Percentiles rank a stretch among this genome's conserved stretches.
These are phyloP conservation scores for Phymatotrichopsis omnivora DNA, from an alignment of 2,329 filamentous ascomycete species.

Conservation along the genomic window DNA sequence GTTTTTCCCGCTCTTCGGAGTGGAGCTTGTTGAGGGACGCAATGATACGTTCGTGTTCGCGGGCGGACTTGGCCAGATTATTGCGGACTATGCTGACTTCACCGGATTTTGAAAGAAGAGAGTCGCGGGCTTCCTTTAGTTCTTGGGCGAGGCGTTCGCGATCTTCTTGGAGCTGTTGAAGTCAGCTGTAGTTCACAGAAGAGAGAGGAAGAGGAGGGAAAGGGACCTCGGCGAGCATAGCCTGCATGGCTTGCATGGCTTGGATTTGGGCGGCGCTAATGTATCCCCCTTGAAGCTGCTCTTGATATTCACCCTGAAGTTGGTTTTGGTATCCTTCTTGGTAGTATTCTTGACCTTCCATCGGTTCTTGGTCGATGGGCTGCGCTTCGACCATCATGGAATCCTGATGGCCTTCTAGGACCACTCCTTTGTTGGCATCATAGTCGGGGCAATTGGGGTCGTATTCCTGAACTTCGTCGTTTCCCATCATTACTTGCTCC, in stretches of 20 bases:
- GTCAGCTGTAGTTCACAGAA: slow-evolving; percentile 2
- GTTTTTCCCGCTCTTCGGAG: slow-evolving; percentile 52
- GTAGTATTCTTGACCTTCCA: too few relatives aligned
- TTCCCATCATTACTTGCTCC: too few relatives aligned
- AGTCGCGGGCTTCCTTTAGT: slow-evolving; percentile 44
- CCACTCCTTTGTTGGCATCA: too few relatives aligned
- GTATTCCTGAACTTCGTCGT: too few relatives aligned
- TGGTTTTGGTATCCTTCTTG: not conserved
- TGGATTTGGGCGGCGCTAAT: not conserved
- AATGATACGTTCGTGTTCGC: slow-evolving; percentile 54
- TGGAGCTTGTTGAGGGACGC: slow-evolving; percentile 52
- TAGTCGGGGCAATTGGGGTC: too few relatives aligned
- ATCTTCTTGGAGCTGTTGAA: slow-evolving; percentile 23
- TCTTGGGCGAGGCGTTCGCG: slow-evolving; percentile 39
- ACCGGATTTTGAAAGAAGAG: slow-evolving; percentile 55
- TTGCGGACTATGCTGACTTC: slow-evolving; percentile 66
- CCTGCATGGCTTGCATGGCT: not conserved
- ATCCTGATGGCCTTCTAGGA: too few relatives aligned
- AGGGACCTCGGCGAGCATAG: too few relatives aligned
- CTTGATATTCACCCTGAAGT: not conserved
- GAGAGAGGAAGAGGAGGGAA: slow-evolving; percentile 10
- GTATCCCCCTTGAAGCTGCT: not conserved
- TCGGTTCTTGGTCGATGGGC: too few relatives aligned
- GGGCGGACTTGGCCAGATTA: slow-evolving; percentile 52
- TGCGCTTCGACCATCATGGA: too few relatives aligned